Evolutionary conservation across 345 rosid genomes (phyloP), one percentile per base, ranked within the genome.

Genomic region (Murraya koenigii): DNA sequence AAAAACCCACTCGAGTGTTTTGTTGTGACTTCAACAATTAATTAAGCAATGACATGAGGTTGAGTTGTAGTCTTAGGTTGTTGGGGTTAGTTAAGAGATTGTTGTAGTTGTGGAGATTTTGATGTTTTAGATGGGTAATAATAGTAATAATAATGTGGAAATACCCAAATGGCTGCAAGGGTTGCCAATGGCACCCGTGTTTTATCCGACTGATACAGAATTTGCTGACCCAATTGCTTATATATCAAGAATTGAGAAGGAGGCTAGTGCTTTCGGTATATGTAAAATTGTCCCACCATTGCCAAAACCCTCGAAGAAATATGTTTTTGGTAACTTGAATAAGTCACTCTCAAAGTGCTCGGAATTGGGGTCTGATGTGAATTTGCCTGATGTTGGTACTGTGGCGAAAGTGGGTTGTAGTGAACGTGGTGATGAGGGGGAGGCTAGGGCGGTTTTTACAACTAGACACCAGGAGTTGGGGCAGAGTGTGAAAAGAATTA

Each of bases 401-500:
- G 67, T 71, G 13, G 66, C 62, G 1, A 89, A 77, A 81, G 28
- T n/a, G 6, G 85, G 82, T 39, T 77, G 30, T 44, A 68, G 59
- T 74, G 84, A 82, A 75, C 28, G 77, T 69, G 77, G 72, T 47
- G 64, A 72, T 65, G 87, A 85, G 38, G 81, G 84, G 71, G 97
- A 91, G 69, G 77, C 33, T 77, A 89, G 91, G 88, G 97, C 96
- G 2, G 91, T 97, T 38, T 97, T 97, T 78, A 97, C 98, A 0
- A 97, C 99, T 47, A 91, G 99, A 84, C 98, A 91, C 59, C 99
- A 93, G 80, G 99, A 97, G 87, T 84, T 97, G 87, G 99, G 98
- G 5, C 93, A 89, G 82, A 75, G 78, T 81, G 82, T 75, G 70
- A 94, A 90, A 82, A 90, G 69, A 82, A 25, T 25, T 4, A 97